Evolutionary conservation across 768 basidiomycete genomes (phyloP).

Genomic region (Termitomyces sp.): DNA sequence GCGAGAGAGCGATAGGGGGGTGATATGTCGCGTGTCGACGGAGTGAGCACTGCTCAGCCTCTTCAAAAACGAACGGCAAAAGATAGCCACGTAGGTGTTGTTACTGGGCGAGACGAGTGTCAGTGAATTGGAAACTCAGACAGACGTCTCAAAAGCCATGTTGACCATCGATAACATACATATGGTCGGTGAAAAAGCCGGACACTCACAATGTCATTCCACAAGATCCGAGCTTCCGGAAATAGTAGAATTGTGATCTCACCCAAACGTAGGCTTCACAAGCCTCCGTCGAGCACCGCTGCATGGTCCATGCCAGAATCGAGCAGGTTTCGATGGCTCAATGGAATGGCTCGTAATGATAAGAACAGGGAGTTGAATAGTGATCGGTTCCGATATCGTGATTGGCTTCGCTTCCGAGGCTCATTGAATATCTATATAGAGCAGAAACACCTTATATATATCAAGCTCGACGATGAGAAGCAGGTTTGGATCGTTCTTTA

Average conservation of each 20-base stretch:
- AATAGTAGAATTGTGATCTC: background rate
- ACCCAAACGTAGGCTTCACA: background rate
- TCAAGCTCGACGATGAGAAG: background rate
- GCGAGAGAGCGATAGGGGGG: background rate
- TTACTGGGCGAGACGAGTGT: background rate
- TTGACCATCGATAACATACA: background rate
- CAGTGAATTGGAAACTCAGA: background rate
- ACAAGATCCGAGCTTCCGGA: slow-evolving; percentile 2
- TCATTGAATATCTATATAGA: background rate
- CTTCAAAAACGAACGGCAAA: slow-evolving; percentile 1
- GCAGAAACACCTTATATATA: too few species aligned
- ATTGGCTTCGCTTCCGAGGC: background rate
- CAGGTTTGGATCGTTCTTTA: too few species aligned
- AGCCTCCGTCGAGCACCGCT: background rate
- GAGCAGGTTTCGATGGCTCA: background rate
- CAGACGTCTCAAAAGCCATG: background rate
- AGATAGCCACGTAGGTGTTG: background rate
- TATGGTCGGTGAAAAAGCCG: too few species aligned
- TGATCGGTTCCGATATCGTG: background rate
- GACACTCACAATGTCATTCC: background rate
- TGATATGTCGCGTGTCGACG: background rate
- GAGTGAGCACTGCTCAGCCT: slow-evolving; percentile 9
- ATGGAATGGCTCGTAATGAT: too few species aligned
- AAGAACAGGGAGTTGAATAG: background rate
- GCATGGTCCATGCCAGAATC: background rate